Conservation (phyloP, 116 monocot species). For the Phalaenopsis hybrid region DNA sequence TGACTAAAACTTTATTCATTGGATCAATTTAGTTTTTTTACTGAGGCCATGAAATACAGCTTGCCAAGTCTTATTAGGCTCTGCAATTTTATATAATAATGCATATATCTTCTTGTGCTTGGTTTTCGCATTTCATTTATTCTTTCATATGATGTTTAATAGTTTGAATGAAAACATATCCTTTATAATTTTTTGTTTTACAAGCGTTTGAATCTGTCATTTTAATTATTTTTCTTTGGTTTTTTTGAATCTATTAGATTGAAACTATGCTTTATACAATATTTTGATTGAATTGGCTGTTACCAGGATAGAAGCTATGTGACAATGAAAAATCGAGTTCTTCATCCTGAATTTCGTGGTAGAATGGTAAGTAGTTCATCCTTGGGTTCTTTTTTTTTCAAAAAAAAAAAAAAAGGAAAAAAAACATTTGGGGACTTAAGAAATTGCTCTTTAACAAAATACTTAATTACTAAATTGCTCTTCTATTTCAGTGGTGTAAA, state of each 20-base stretch:
- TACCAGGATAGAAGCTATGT: conserved; percentile 88
- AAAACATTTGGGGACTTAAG: no score
- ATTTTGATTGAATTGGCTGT: conserved; percentile 9
- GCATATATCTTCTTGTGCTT: not conserved
- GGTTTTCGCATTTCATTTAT: not conserved
- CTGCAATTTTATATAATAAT: not conserved
- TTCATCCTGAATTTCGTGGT: conserved; percentile 93
- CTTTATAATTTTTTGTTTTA: not conserved
- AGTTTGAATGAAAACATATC: not conserved
- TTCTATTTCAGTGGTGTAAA: not conserved
- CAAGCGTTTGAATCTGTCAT: not conserved
- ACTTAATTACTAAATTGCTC: no score
- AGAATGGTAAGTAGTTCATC: conserved; percentile 62
- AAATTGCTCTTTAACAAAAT: no score
- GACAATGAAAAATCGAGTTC: conserved; percentile 49
- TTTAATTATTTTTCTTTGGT: not conserved
- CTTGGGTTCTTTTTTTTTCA: not conserved
- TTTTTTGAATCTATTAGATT: conserved; percentile 2
- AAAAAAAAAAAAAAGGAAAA: not conserved
- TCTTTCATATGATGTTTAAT: not conserved
- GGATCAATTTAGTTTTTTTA: not conserved
- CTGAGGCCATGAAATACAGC: not conserved
- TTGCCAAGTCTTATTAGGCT: not conserved
- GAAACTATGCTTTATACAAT: not conserved
- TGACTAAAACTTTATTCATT: not conserved